Evolutionary conservation across 805 yeast species (phyloP), one percentile per base, ranked within the genome.

Genomic region (Cyberlindnera nakhonratchasimensis): DNA sequence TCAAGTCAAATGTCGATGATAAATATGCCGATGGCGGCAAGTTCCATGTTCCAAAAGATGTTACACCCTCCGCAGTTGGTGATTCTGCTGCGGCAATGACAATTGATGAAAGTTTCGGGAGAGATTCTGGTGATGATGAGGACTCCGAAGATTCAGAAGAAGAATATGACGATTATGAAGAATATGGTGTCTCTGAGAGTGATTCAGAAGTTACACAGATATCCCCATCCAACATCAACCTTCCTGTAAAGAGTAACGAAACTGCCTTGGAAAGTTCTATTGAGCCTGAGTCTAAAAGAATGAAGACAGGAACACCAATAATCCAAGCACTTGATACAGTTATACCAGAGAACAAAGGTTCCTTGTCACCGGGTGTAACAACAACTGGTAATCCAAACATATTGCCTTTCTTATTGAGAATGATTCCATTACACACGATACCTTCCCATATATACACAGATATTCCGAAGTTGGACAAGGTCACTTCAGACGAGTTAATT

Each of bases 1-100:
- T 87, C 41, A 80, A 79, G 43, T 74, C 77, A 35, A 79, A 76
- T 44, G 80, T 91, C 29, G 98, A 91, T 58, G 79, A 85, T 43
- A 91, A 91, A 56, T 91, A 91, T 55, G 82, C 82, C 11, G 74
- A 74, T 49, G 99, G 99, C 6, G 99, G 99, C 2, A 85, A 90
- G 56, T 91, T 86, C 58, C 89, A 80, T 57, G 86, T 85, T 13
- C 45, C 53, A 5, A 37, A 29, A 5, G 44, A 43, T n/a, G 53
- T 44, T 4, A 51, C 43, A 12, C 37, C 51, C 2, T 33, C 45
- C 5, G 53, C 54, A 8, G 31, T 30, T 1, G 50, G 51, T 25
- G 63, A 68, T 8, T 46, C 51, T 18, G 39, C 42, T 2, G 37
- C 57, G 3, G 41, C 45, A 5, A 16, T 46, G 17, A 21, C 43